These are phyloP conservation scores for Narthecium ossifragum DNA, from an alignment of 106 monocot species.

Conservation along the genomic window DNA sequence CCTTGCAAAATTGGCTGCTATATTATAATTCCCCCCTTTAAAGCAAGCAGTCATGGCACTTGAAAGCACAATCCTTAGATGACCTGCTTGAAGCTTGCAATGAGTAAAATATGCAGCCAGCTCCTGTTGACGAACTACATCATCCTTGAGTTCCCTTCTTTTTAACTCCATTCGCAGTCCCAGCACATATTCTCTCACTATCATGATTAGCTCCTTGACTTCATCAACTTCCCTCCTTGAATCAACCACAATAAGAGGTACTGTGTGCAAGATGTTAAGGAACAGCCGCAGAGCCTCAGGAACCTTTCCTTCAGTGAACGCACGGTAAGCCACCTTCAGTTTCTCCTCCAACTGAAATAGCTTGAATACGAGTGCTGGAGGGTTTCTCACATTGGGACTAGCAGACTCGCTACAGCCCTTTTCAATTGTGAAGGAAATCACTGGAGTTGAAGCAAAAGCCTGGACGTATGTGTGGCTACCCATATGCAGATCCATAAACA, in stretches of 20 bases:
- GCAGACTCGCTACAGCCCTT: slow-evolving; percentile 80
- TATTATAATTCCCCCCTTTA: slow-evolving; percentile 56
- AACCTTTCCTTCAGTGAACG: slow-evolving; percentile 67
- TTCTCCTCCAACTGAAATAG: slow-evolving; percentile 83
- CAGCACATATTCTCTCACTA: slow-evolving; percentile 64
- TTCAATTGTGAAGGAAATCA: slow-evolving; percentile 58
- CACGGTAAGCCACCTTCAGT: slow-evolving; percentile 59
- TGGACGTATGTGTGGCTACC: slow-evolving; percentile 68
- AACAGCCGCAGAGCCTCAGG: slow-evolving; percentile 69
- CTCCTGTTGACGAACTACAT: slow-evolving; percentile 58
- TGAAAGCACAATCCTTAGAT: slow-evolving; percentile 56
- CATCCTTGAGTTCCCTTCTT: slow-evolving; percentile 65
- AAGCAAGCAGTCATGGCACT: slow-evolving; percentile 76
- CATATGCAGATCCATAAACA: slow-evolving; percentile 64
- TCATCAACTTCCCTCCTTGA: slow-evolving; percentile 88
- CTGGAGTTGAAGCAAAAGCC: slow-evolving; percentile 49
- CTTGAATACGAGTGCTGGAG: slow-evolving; percentile 68
- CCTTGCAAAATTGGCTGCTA: slow-evolving; percentile 72
- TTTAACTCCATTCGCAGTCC: slow-evolving; percentile 74
- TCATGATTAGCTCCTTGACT: slow-evolving; percentile 80
- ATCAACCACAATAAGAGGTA: slow-evolving; percentile 86
- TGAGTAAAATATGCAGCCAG: slow-evolving; percentile 88
- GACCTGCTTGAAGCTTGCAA: slow-evolving; percentile 74
- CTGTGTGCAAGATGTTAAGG: slow-evolving; percentile 57
- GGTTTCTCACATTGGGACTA: slow-evolving; percentile 59